A percentile compares a stretch with the other conserved stretches of the same genome.
Conservation (phyloP, 169 alveolate species). For the Cryptosporidium sp. region DNA sequence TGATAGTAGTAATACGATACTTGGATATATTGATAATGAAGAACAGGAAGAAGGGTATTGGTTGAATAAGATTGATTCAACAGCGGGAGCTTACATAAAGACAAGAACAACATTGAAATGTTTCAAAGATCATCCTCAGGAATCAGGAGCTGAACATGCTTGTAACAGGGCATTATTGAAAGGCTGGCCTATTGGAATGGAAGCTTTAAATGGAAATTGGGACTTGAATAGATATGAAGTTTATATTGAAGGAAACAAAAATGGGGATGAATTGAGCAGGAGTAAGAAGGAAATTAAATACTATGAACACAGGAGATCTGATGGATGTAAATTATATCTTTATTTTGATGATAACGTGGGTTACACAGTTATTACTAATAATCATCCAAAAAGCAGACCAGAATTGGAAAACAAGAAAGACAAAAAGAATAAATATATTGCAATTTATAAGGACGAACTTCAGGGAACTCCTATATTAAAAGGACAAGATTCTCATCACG, state of each 20-base stretch:
- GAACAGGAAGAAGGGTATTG: slow-evolving; percentile 45
- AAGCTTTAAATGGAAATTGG: slow-evolving; percentile 61
- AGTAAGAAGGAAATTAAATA: slow-evolving; percentile 26
- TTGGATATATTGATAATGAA: slow-evolving; percentile 52
- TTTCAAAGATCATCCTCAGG: not conserved
- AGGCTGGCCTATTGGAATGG: slow-evolving; percentile 51
- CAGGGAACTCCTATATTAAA: slow-evolving; percentile 24
- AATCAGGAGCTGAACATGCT: not conserved
- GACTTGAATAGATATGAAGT: not conserved
- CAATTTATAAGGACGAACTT: slow-evolving; percentile 15
- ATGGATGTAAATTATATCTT: slow-evolving; percentile 29
- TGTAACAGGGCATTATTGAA: slow-evolving; percentile 14
- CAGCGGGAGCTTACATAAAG: slow-evolving; percentile 47
- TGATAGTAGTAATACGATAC: slow-evolving; percentile 54
- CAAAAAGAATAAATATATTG: slow-evolving; percentile 1
- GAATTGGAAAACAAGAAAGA: not conserved
- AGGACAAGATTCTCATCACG: slow-evolving; percentile 65
- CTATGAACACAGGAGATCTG: slow-evolving; percentile 18
- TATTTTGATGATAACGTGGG: slow-evolving; percentile 53
- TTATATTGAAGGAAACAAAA: not conserved
- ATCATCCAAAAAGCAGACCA: slow-evolving; percentile 7
- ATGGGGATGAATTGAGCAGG: not conserved
- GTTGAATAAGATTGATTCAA: slow-evolving; percentile 51
- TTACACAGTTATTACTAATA: slow-evolving; percentile 2
- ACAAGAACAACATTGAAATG: slow-evolving; percentile 32